A percentile compares a stretch with the other conserved stretches of the same genome.
Conservation (phyloP, 1,284 basidiomycete genomes). For the Leucoagaricus sp. region DNA sequence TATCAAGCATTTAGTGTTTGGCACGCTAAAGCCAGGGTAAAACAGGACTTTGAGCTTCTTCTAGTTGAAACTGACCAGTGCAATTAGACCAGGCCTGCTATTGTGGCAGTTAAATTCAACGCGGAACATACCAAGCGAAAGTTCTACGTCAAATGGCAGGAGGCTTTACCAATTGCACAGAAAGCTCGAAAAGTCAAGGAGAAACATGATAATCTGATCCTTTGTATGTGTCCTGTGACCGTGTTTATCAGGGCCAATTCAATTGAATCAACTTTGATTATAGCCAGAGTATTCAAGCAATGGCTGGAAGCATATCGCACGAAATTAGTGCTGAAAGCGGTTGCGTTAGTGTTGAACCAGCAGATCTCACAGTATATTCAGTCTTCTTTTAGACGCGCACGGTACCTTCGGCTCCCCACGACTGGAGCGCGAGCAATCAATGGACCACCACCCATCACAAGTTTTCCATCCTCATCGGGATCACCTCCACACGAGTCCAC, state of each 20-base stretch:
- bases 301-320: conserved; percentile 69
- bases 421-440: conserved; percentile 17
- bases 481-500: conserved; percentile 8
- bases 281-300: conserved; percentile 60
- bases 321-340: conserved; percentile 74
- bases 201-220: conserved; percentile 49
- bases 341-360: conserved; percentile 59
- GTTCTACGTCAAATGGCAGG: conserved; percentile 66
- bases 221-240: conserved; percentile 51
- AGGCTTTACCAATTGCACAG: conserved; percentile 66
- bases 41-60: conserved; percentile 17
- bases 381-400: conserved; percentile 36
- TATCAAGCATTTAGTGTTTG: conserved; percentile 70
- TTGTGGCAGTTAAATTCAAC: conserved; percentile 76
- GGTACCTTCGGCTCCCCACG: conserved; percentile 71
- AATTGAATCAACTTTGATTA: conserved; percentile 16
- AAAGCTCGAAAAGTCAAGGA: conserved; percentile 68
- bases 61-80: conserved; percentile 17
- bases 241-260: neutral
- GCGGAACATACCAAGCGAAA: conserved; percentile 58
- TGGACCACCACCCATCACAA: conserved; percentile 1
- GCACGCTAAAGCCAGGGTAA: conserved; percentile 72
- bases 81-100: conserved; percentile 47
- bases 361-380: conserved; percentile 1
- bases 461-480: conserved; percentile 6